Evolutionary conservation across 345 rosid genomes (phyloP).

Genomic region (Citrus maxima): DNA sequence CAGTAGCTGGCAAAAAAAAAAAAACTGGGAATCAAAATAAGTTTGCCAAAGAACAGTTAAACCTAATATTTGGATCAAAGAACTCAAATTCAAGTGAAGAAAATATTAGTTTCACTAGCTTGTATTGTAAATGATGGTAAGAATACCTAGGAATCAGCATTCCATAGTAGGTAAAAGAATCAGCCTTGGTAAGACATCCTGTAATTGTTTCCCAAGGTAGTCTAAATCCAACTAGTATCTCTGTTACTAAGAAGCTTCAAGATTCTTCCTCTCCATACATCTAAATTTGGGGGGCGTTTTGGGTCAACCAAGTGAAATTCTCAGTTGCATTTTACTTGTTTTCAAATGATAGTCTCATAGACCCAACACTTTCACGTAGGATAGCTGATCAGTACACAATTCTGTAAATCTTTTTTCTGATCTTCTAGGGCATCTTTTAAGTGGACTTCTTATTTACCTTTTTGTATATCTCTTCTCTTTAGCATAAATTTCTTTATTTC

Average conservation of each 20-base stretch:
- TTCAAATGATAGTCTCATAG: too few relatives aligned
- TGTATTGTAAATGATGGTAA: neutral
- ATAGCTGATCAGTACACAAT: too few relatives aligned
- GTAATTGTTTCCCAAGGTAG: neutral
- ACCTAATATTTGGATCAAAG: neutral
- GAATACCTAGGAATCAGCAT: neutral
- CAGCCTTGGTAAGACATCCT: neutral
- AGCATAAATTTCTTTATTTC: too few relatives aligned
- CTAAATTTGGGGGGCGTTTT: too few relatives aligned
- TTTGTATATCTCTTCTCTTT: neutral
- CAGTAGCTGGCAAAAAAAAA: slow-evolving; percentile 58
- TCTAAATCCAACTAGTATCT: neutral
- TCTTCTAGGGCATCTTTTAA: neutral
- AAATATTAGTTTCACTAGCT: neutral
- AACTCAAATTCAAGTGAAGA: neutral
- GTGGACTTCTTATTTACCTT: neutral
- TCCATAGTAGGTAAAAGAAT: neutral
- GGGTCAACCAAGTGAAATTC: too few relatives aligned
- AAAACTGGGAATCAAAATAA: slow-evolving; percentile 14
- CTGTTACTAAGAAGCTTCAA: too few relatives aligned
- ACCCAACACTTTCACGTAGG: too few relatives aligned
- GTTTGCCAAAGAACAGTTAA: neutral
- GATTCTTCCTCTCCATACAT: too few relatives aligned
- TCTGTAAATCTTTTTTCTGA: neutral
- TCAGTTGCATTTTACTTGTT: too few relatives aligned